These are phyloP conservation scores for Wilhelminamyces savonicus DNA, from an alignment of 805 yeast genomes.

Conservation along the genomic window DNA sequence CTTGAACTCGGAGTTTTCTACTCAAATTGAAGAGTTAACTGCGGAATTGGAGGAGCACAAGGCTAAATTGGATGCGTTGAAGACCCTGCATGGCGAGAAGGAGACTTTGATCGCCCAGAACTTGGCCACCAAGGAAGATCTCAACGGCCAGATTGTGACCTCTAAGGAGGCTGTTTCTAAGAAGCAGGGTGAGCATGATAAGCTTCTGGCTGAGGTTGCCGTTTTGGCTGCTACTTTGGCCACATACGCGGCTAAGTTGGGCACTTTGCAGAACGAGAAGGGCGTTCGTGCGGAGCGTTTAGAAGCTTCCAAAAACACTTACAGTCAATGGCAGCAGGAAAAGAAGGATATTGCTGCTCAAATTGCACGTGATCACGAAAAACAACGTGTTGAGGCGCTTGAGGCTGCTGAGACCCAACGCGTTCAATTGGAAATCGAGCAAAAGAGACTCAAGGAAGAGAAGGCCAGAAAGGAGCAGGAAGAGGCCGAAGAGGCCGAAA, in stretches of 20 bases:
- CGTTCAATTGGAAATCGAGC: constrained; percentile 10
- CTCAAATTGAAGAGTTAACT: constrained; percentile 37
- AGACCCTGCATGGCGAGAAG: constrained; percentile 24
- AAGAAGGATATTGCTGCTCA: constrained; percentile 32
- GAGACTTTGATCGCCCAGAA: constrained; percentile 21
- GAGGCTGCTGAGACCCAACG: constrained; percentile 22
- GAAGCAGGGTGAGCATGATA: constrained; percentile 30
- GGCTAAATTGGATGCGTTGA: constrained; percentile 23
- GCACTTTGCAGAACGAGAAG: constrained; percentile 31
- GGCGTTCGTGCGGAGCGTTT: constrained; percentile 30
- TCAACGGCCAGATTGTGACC: constrained; percentile 30
- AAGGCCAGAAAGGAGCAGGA: constrained; percentile 5
- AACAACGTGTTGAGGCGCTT: constrained; percentile 25
- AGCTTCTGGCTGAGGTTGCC: constrained; percentile 38
- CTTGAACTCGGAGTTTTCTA: constrained; percentile 29
- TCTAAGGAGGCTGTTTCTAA: constrained; percentile 30
- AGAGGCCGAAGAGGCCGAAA: constrained; percentile 6
- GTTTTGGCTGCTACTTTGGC: constrained; percentile 36
- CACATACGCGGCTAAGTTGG: constrained; percentile 39
- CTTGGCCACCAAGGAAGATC: constrained; percentile 33
- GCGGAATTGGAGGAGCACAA: constrained; percentile 36
- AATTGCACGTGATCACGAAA: constrained; percentile 17
- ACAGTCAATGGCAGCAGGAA: constrained; percentile 39
- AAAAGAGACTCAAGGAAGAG: constrained; percentile 7
- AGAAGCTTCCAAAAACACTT: constrained; percentile 35